Percentiles rank a stretch among this genome's conserved stretches.
Conservation (phyloP, 2,329 filamentous ascomycete genomes). For the Pseudopyricularia javanii region DNA sequence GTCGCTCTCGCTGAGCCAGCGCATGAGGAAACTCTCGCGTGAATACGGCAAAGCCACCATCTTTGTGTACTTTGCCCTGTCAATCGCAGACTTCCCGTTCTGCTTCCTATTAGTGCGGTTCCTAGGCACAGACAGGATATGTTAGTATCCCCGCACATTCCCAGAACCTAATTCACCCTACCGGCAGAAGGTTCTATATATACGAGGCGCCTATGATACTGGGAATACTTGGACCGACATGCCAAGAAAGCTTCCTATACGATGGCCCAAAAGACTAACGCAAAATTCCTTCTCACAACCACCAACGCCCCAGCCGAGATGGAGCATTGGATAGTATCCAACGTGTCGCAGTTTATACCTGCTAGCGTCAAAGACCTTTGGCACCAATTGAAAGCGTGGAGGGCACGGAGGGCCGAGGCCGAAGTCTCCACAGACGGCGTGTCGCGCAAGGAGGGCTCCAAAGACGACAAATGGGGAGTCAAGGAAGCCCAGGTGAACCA, state of each 20-base stretch:
- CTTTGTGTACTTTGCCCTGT: slow-evolving; percentile 78
- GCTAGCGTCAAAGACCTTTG: slow-evolving; percentile 41
- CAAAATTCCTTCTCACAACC: not conserved
- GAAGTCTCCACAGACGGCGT: slow-evolving; percentile 17
- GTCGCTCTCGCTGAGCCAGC: slow-evolving; percentile 47
- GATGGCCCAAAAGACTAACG: not conserved
- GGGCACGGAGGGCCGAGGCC: slow-evolving; percentile 26
- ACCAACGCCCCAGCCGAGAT: slow-evolving; percentile 29
- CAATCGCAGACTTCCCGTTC: slow-evolving; percentile 83
- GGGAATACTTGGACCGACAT: too few species aligned
- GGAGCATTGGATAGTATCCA: slow-evolving; percentile 56
- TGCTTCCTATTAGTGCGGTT: slow-evolving; percentile 80
- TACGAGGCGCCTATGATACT: too few species aligned
- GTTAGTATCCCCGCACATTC: slow-evolving; percentile 27
- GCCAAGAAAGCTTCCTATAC: too few species aligned
- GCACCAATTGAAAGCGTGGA: slow-evolving; percentile 28
- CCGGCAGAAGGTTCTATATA: too few species aligned
- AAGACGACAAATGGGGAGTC: slow-evolving; percentile 42
- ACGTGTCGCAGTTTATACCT: slow-evolving; percentile 46
- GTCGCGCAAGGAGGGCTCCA: slow-evolving; percentile 12
- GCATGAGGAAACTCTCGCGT: slow-evolving; percentile 70
- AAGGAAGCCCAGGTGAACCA: slow-evolving; percentile 50
- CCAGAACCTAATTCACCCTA: not conserved
- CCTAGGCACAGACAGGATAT: slow-evolving; percentile 78
- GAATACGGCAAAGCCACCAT: slow-evolving; percentile 93